phyloP scores from a whole-genome alignment of 768 basidiomycete genomes.

The Tricholoma flavovirens region DNA sequence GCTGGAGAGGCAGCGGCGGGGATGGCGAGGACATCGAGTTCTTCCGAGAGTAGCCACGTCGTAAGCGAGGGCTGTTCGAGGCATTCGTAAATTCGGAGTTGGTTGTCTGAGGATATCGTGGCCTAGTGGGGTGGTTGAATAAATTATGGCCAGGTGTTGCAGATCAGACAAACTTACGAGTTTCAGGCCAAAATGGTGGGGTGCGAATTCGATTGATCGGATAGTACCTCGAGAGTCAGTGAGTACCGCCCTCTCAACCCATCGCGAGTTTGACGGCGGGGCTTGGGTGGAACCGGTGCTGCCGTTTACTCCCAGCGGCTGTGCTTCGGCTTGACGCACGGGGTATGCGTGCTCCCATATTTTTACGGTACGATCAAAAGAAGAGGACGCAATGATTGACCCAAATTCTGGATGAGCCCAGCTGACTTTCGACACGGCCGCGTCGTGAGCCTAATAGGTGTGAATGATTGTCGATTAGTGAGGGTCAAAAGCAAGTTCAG shows the following conservation, averaged over 20 bases:
- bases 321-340: constrained; percentile 22
- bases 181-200: constrained; percentile 83
- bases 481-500: neutral
- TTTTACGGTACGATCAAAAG: constrained; percentile 88
- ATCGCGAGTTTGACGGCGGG: constrained; percentile 37
- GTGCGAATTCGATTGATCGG: constrained; percentile 81
- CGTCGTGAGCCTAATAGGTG: constrained; percentile 84
- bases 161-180: constrained; percentile 46
- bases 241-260: constrained; percentile 71
- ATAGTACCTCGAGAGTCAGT: constrained; percentile 85
- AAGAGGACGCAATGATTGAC: constrained; percentile 77
- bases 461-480: neutral
- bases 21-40: constrained; percentile 65
- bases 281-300: constrained; percentile 17
- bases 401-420: constrained; percentile 97
- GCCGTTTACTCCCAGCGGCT: constrained; percentile 20
- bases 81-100: constrained; percentile 87
- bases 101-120: constrained; percentile 81
- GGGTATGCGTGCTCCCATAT: constrained; percentile 74
- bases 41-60: constrained; percentile 73
- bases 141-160: neutral
- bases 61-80: constrained; percentile 67
- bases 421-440: constrained; percentile 72
- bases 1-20: constrained; percentile 38
- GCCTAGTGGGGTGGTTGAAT: constrained; percentile 45